These are phyloP conservation scores for Eucalyptus polyanthemos DNA, from an alignment of 345 rosid genomes.

Conservation along the genomic window DNA sequence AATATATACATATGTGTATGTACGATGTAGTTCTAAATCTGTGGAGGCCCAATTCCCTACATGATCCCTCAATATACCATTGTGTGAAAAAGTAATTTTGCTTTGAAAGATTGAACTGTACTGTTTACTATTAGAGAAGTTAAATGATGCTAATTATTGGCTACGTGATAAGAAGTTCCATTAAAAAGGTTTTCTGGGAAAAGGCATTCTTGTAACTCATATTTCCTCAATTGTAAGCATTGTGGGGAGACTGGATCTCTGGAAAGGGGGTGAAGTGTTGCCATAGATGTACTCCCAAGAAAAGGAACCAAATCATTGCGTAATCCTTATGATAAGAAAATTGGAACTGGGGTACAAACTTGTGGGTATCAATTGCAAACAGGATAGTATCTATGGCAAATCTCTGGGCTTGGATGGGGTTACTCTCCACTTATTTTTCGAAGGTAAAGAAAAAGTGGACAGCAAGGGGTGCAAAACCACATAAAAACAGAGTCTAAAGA, in stretches of 20 bases:
- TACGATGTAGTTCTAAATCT: background rate
- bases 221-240: background rate
- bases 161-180: background rate
- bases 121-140: background rate
- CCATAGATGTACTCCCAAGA: background rate
- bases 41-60: background rate
- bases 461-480: background rate
- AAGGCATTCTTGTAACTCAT: background rate
- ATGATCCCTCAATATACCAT: background rate
- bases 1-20: background rate
- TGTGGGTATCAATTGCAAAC: background rate
- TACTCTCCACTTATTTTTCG: background rate
- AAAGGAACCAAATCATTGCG: background rate
- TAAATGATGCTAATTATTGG: background rate
- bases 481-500: background rate
- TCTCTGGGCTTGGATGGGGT: background rate
- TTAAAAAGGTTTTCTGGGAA: background rate
- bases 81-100: background rate
- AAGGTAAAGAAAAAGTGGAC: background rate
- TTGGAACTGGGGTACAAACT: background rate
- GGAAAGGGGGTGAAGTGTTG: background rate
- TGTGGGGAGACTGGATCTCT: background rate
- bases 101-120: background rate
- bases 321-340: background rate
- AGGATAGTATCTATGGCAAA: background rate